Evolutionary conservation across 257 asterid genomes (phyloP).

Genomic region (Nicotiana knightiana): DNA sequence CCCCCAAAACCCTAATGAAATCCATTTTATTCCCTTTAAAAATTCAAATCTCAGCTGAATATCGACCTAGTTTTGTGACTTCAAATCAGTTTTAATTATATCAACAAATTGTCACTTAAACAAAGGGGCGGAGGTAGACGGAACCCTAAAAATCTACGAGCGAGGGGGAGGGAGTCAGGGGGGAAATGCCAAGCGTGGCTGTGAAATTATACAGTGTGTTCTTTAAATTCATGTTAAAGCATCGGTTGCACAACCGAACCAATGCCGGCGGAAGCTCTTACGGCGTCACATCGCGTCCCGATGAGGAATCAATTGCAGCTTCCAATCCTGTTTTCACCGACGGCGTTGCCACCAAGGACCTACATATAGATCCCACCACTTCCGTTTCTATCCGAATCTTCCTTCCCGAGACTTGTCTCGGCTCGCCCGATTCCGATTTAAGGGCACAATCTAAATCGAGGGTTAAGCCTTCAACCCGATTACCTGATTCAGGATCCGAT

Average conservation of each 20-base stretch:
- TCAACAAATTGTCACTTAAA: background rate
- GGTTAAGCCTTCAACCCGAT: constrained; percentile 11
- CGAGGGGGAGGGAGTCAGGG: constrained; percentile 5
- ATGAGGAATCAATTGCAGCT: constrained; percentile 63
- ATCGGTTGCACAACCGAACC: constrained; percentile 77
- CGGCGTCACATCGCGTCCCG: constrained; percentile 88
- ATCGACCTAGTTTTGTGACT: no score
- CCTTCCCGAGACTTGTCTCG: constrained; percentile 75
- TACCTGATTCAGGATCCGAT: constrained; percentile 29
- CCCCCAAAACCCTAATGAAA: constrained; percentile 20
- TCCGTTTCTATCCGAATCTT: constrained; percentile 74
- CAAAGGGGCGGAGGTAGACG: background rate
- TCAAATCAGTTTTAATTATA: background rate
- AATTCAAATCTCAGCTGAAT: no score
- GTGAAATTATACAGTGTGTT: constrained; percentile 83
- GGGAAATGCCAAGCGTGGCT: constrained; percentile 91
- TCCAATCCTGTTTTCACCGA: constrained; percentile 80
- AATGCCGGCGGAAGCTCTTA: constrained; percentile 33
- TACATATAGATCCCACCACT: constrained; percentile 78
- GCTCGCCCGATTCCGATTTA: constrained; percentile 26
- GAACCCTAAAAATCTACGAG: background rate
- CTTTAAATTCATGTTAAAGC: constrained; percentile 86
- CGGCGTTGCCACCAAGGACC: constrained; percentile 90
- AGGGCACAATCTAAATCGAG: constrained; percentile 18
- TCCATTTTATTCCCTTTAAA: background rate